A percentile compares a stretch with the other conserved stretches of the same genome.
phyloP scores from a whole-genome alignment of 2,329 filamentous ascomycete genomes.

The Diplodia scrobiculata region DNA sequence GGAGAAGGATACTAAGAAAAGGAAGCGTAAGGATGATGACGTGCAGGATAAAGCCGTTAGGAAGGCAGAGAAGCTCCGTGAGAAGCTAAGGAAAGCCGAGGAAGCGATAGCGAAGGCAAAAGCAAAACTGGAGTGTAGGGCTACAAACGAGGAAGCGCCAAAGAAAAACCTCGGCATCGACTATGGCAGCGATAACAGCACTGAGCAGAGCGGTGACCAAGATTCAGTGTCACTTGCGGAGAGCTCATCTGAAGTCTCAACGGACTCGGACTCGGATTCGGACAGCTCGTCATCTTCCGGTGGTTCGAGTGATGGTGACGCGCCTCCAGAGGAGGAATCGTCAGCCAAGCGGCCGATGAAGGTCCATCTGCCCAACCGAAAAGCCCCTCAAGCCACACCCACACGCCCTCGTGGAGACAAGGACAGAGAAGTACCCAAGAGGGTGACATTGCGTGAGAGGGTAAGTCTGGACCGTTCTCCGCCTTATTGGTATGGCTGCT shows the following conservation, averaged over 20 bases:
- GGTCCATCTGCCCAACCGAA: slow-evolving; percentile 28
- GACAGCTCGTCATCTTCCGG: slow-evolving; percentile 19
- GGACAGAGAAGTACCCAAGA: slow-evolving; percentile 23
- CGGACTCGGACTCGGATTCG: slow-evolving; percentile 30
- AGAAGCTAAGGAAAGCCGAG: slow-evolving; percentile 38
- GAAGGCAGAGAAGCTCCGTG: slow-evolving; percentile 42
- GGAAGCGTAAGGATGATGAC: slow-evolving; percentile 12
- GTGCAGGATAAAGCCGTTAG: slow-evolving; percentile 27
- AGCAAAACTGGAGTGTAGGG: background rate
- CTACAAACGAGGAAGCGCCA: slow-evolving; percentile 1
- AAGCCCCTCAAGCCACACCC: slow-evolving; percentile 27
- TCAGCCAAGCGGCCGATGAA: slow-evolving; percentile 33
- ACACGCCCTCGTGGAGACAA: slow-evolving; percentile 7
- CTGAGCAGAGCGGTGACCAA: slow-evolving; percentile 30
- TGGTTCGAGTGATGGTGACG: slow-evolving; percentile 39
- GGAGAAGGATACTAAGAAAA: slow-evolving; percentile 15
- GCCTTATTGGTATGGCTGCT: slow-evolving; percentile 29
- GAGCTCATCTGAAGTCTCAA: slow-evolving; percentile 33
- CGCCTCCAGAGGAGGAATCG: slow-evolving; percentile 44
- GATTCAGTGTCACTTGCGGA: slow-evolving; percentile 41
- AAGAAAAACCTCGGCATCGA: slow-evolving; percentile 38
- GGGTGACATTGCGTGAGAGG: slow-evolving; percentile 30
- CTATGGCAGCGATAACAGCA: slow-evolving; percentile 40
- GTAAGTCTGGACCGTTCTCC: background rate
- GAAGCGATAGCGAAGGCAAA: slow-evolving; percentile 30